Evolutionary conservation across 139 green algal genomes (phyloP), one percentile per base, ranked within the genome.

Genomic region (Haematococcus sp.): DNA sequence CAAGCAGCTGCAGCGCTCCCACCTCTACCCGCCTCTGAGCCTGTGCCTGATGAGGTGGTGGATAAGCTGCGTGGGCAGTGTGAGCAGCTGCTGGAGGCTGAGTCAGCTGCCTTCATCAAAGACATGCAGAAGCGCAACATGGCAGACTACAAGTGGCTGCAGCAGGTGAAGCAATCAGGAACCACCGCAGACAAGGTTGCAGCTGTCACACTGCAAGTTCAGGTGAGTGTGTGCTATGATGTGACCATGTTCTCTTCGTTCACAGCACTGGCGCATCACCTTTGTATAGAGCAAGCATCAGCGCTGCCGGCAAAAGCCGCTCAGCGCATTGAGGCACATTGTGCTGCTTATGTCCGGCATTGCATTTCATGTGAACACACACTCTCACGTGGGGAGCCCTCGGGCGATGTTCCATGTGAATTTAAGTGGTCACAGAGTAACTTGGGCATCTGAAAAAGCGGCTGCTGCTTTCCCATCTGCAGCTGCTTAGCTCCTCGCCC

Each of bases 111-210:
- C 1, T 95, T 92, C 69, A 86, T 93, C 44, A 60, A 73, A 51
- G 84, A 88, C 25, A 49, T 93, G 44, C 54, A 58, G 32, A 40
- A 40, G 25, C 75, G 75, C n/a, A 87, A 88, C 66, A 56, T 77
- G 7, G 66, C 82, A 19, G 90, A 95, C 70, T 52, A 81, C 0
- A 79, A 83, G 25, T 97, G 91, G 91, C 74, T 96, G 71, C 71
- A 89, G 81, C 88, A 95, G 65, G 93, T 93, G 28, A 75, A 81
- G 55, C 56, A 61, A 31, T 75, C 73, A 3, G 93, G 90, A 52
- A 97, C 91, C 2, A 93, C 83, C 0, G 66, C 83, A 0, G 92
- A 94, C 76, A 89, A 85, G 65, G 88, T 98, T 23, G 94, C 94
- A 2, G 94, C 94, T 4, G 82, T 91, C 72, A 89, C 94, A 16